Conservation (phyloP, 1,139 yeast species). For the Scheffersomyces lignicola region DNA sequence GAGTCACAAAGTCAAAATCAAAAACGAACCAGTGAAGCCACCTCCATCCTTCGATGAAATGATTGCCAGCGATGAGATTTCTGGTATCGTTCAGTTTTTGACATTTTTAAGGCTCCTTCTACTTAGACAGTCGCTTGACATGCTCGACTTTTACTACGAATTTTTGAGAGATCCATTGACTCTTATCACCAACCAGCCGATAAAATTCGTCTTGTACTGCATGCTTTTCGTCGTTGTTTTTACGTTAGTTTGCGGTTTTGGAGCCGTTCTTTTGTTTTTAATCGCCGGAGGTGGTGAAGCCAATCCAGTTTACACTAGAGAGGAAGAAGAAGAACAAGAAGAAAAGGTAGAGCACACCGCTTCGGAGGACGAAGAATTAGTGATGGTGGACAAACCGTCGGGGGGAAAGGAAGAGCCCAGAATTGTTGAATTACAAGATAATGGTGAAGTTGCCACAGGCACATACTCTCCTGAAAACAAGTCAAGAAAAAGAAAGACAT, state of each 20-base stretch:
- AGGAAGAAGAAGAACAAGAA: slow-evolving; percentile 3
- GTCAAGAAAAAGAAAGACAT: slow-evolving; percentile 21
- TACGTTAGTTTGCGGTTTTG: slow-evolving; percentile 41
- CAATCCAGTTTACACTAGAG: slow-evolving; percentile 1
- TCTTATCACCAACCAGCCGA: slow-evolving; percentile 45
- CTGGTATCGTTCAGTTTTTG: slow-evolving; percentile 18
- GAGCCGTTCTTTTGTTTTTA: slow-evolving; percentile 33
- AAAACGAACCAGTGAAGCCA: slow-evolving; percentile 40
- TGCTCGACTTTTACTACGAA: slow-evolving; percentile 33
- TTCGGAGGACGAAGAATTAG: slow-evolving; percentile 7
- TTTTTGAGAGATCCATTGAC: slow-evolving; percentile 43
- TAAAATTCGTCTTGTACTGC: slow-evolving; percentile 49
- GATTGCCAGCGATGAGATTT: slow-evolving; percentile 24
- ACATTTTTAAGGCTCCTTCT: slow-evolving; percentile 22
- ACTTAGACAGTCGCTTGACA: slow-evolving; percentile 23
- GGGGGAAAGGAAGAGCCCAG: slow-evolving; percentile 11
- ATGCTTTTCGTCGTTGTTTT: slow-evolving; percentile 37
- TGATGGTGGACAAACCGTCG: neutral
- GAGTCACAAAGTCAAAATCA: slow-evolving; percentile 37
- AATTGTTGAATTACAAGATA: slow-evolving; percentile 16
- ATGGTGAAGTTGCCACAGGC: slow-evolving; percentile 10
- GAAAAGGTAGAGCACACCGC: slow-evolving; percentile 9
- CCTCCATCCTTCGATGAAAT: slow-evolving; percentile 42
- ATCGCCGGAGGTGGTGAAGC: slow-evolving; percentile 7
- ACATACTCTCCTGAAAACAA: slow-evolving; percentile 25